Percentiles rank a stretch among this genome's conserved stretches.
Conservation (phyloP, 306 rosid species). For the Acacia confusa region DNA sequence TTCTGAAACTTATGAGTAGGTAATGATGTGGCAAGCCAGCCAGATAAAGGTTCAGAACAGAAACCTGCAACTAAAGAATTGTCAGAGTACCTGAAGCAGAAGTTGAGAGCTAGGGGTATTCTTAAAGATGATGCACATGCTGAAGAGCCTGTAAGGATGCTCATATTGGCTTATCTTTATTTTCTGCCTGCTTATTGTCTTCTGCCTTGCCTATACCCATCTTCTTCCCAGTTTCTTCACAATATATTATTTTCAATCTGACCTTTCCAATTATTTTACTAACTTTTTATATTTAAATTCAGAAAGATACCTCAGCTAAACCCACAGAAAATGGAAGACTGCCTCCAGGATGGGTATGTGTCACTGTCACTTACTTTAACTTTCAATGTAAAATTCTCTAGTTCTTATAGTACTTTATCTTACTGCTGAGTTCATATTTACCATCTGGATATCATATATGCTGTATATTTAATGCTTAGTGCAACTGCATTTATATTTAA, state of each 20-base stretch:
- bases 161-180: conserved; percentile 17
- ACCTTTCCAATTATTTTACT: conserved; percentile 26
- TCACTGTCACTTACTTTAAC: conserved; percentile 19
- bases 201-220: conserved; percentile 6
- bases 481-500: conserved; percentile 9
- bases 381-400: conserved; percentile 9
- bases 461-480: conserved; percentile 18
- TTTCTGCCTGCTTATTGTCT: not conserved
- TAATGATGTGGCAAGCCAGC: conserved; percentile 34
- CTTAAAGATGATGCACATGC: conserved; percentile 55
- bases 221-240: conserved; percentile 15
- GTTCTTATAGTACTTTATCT: not conserved
- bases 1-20: conserved; percentile 48
- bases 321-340: conserved; percentile 44
- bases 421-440: not conserved
- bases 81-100: conserved; percentile 88
- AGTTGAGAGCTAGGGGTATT: conserved; percentile 88
- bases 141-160: conserved; percentile 47
- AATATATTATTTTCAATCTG: conserved; percentile 16
- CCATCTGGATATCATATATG: conserved; percentile 5
- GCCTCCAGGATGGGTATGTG: conserved; percentile 85
- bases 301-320: conserved; percentile 57
- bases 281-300: conserved; percentile 39
- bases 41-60: conserved; percentile 41
- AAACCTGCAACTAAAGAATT: conserved; percentile 60